Base-by-base conservation (phyloP, 441 rosid genomes). In the Corymbia citriodora region DNA sequence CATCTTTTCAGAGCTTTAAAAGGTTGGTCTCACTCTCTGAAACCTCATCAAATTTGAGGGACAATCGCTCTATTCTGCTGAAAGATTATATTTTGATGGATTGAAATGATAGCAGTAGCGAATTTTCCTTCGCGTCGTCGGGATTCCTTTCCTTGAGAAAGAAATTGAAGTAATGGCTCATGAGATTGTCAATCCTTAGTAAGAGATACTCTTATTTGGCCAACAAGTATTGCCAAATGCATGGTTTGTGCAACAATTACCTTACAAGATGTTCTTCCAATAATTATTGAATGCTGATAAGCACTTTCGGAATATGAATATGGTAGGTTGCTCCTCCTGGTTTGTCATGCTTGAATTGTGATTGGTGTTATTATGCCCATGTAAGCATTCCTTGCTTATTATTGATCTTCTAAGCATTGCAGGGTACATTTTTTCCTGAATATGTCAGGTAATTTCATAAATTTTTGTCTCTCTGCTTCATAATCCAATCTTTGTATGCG, bases 191-290 rank as follows among this genome's bases (percentile, higher is more conserved):
- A 23, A 57, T 23, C 0, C 25, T 0, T 23, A 57, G 0, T 9
- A 57, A 57, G 63, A 57, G 14, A 57, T 4, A 57, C 14, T 57
- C 29, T 13, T 59, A 23, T 18, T 59, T 0, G 1, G 3, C 14
- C 3, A 0, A 59, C 13, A 59, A 59, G 0, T 59, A 59, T 59
- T 59, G 29, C 23, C n/a, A 59, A 25, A 23, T 59, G 29, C 0
- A 1, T 3, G 5, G 0, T 10, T 23, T 1, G 0, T 59, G 14
- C 45, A 40, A 40, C 5, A 3, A 59, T 25, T 18, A 59, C 1
- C 3, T 59, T 59, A 59, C 0, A 59, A 59, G 0, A 59, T 59
- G 1, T 25, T 59, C 3, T 59, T 59, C 3, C 3, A 59, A 59
- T 0, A 59, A 59, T 1, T 59, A 25, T 59, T 10, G 0, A 59